Percentiles rank a stretch among this genome's conserved stretches.
These are phyloP conservation scores for Claviceps cyperi DNA, from an alignment of 2,329 filamentous ascomycete species.

Conservation along the genomic window DNA sequence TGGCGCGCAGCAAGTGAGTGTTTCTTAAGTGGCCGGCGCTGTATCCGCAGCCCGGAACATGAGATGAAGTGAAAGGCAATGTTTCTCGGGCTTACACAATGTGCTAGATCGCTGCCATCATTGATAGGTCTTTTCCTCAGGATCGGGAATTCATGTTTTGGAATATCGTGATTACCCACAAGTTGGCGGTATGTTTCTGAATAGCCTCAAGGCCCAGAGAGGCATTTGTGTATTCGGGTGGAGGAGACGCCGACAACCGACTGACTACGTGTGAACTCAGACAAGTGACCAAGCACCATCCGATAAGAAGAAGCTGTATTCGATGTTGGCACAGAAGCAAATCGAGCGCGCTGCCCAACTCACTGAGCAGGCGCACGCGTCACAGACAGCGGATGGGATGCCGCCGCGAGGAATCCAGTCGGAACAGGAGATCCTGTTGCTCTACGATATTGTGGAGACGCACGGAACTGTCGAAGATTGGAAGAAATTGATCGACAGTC, in stretches of 20 bases:
- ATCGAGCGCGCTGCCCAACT: slow-evolving; percentile 34
- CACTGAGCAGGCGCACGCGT: slow-evolving; percentile 21
- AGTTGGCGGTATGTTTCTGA: slow-evolving; percentile 31
- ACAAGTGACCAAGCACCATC: slow-evolving; percentile 30
- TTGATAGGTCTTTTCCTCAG: slow-evolving; percentile 35
- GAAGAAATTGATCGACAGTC: slow-evolving; percentile 23
- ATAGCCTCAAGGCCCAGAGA: too few relatives aligned
- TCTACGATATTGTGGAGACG: slow-evolving; percentile 31
- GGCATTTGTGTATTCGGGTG: too few relatives aligned
- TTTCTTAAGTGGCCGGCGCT: not conserved
- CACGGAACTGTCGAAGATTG: slow-evolving; percentile 29
- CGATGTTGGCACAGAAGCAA: slow-evolving; percentile 35
- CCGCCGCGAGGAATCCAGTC: slow-evolving; percentile 22
- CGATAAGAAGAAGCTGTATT: slow-evolving; percentile 36
- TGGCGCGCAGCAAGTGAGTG: slow-evolving; percentile 39
- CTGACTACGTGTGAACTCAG: slow-evolving; percentile 14
- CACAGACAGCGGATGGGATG: slow-evolving; percentile 8
- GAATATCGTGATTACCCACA: slow-evolving; percentile 38
- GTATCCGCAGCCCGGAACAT: not conserved
- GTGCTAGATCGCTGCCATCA: slow-evolving; percentile 35
- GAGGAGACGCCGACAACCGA: too few relatives aligned
- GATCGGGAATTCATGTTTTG: slow-evolving; percentile 37
- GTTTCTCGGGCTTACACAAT: not conserved
- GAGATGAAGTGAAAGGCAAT: not conserved
- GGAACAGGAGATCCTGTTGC: slow-evolving; percentile 36